Evolutionary conservation across 1,139 yeast genomes (phyloP), one percentile per base, ranked within the genome.

Genomic region (Nakaseomyces sp.): DNA sequence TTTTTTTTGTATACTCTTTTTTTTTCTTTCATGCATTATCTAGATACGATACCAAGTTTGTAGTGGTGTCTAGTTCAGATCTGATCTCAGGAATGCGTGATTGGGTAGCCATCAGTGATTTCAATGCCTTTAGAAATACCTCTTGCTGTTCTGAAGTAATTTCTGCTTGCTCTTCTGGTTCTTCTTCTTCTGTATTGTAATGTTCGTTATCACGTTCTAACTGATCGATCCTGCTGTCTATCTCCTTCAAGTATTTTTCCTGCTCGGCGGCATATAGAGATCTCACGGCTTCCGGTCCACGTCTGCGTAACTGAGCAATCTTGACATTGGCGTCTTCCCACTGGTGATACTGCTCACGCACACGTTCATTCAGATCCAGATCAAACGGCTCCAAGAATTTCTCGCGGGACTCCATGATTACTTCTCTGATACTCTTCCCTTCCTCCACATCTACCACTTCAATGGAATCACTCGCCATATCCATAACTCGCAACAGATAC

Each of bases 361-460:
- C 70, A 44, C 68, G 59, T 45, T 73, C 74, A 55, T 80, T 79
- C 46, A 79, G 58, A 9, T 71, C 75, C 37, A 73, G 63, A 56
- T 81, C 85, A 59, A 79, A 80, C 0, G 85, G 83, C 55, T 79
- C 87, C 13, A 75, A 70, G 48, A 67, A 71, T 43, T 51, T 46
- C 24, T 52, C 51, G 32, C 51, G 56, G 18, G 56, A 50, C 20
- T 47, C 54, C 43, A 41, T 48, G 24, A 51, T 47, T 42, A 52
- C 39, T 16, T 46, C 51, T 25, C 38, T 38, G n/a, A 40, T 43
- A 22, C 43, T 41, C 44, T 44, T 45, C 24, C 36, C 36, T 19
- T 32, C 48, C 24, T 51, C 54, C 17, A 50, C 49, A 31, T 57
- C 57, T 19, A 75, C 80, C 8, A 78, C 65, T 7, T 70, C 63